Percentiles rank a stretch among this genome's conserved stretches.
Conservation (phyloP, 2,329 filamentous ascomycete species). For the Cytospora mali region DNA sequence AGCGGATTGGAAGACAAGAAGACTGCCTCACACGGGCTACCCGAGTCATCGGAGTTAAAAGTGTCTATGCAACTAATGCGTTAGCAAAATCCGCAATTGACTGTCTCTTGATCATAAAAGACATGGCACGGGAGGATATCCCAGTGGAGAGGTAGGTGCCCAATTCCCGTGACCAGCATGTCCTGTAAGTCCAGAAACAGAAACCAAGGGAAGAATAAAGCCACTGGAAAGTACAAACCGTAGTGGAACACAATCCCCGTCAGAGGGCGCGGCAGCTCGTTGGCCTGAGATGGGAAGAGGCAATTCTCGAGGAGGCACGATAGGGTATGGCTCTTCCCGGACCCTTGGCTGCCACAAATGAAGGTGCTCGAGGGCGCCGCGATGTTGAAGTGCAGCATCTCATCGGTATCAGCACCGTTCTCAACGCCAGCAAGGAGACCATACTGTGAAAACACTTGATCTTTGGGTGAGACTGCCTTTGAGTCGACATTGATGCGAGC, state of each 20-base stretch:
- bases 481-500: slow-evolving; percentile 31
- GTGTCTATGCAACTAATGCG: slow-evolving; percentile 43
- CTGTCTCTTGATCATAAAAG: not conserved
- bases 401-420: slow-evolving; percentile 29
- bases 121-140: not conserved
- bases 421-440: slow-evolving; percentile 36
- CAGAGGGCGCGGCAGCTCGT: slow-evolving; percentile 52
- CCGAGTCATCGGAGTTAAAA: slow-evolving; percentile 50
- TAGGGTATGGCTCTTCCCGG: slow-evolving; percentile 65
- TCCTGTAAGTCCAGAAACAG: not conserved
- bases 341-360: slow-evolving; percentile 66
- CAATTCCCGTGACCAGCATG: not conserved
- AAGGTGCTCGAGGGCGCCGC: slow-evolving; percentile 59
- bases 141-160: no score
- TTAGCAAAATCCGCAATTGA: not conserved
- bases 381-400: slow-evolving; percentile 50
- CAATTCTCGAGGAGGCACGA: slow-evolving; percentile 61
- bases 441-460: slow-evolving; percentile 35
- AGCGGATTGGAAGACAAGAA: slow-evolving; percentile 49
- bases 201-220: not conserved
- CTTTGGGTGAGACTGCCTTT: not conserved
- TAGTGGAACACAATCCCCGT: slow-evolving; percentile 68
- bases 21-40: slow-evolving; percentile 61
- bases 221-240: not conserved
- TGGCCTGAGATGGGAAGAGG: slow-evolving; percentile 49